These are phyloP conservation scores for Magnolia kwangsiensis DNA, from an alignment of 164 flowering plant species.

Conservation along the genomic window DNA sequence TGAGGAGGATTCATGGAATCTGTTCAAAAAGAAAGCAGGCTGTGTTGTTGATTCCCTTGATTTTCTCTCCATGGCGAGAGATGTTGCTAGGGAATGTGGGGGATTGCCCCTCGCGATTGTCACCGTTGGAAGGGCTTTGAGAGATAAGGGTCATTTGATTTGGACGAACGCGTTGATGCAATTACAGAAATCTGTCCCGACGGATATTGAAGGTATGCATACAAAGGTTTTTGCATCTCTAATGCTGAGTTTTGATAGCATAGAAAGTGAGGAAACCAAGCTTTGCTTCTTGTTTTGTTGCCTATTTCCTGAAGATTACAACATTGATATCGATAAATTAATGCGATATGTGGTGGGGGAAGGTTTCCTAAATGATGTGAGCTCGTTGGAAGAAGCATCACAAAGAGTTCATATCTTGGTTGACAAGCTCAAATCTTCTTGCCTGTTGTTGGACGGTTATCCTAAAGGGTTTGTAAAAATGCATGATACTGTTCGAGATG, in stretches of 20 bases:
- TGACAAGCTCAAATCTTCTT: constrained; percentile 7
- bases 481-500: constrained; percentile 18
- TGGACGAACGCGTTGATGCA: constrained; percentile 16
- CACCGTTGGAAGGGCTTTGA: background rate
- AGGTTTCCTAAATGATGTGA: background rate
- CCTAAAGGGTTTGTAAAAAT: background rate
- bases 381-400: constrained; percentile 13
- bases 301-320: constrained; percentile 13
- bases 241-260: constrained; percentile 16
- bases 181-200: constrained; percentile 6
- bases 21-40: constrained; percentile 8
- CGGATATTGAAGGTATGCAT: constrained; percentile 10
- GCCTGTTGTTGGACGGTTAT: constrained; percentile 12
- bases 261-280: constrained; percentile 19
- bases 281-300: constrained; percentile 17
- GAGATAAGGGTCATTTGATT: background rate
- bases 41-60: background rate
- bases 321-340: constrained; percentile 3
- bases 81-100: constrained; percentile 7
- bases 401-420: background rate
- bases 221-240: constrained; percentile 11
- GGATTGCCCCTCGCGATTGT: constrained; percentile 7
- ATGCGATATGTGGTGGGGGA: constrained; percentile 10
- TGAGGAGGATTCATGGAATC: background rate
- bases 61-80: background rate